These are phyloP conservation scores for Acrodontium crateriforme DNA, from an alignment of 2,329 filamentous ascomycete genomes.

Conservation along the genomic window DNA sequence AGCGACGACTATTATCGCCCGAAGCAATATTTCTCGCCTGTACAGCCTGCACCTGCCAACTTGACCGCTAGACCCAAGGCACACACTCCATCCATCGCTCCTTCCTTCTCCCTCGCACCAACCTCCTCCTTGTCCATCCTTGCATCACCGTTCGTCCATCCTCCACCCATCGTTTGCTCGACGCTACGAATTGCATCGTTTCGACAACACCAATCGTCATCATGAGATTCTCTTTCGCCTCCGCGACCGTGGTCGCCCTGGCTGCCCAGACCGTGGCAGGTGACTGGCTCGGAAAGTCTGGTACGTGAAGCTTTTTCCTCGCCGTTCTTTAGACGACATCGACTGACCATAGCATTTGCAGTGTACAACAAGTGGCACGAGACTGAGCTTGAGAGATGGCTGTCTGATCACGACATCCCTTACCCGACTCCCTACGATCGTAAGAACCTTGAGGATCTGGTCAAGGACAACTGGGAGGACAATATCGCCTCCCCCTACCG, in stretches of 20 bases:
- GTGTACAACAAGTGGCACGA: conserved; percentile 99
- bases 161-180: too few relatives aligned
- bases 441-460: conserved; percentile 84
- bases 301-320: conserved; percentile 38
- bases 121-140: too few relatives aligned
- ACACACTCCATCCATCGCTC: too few relatives aligned
- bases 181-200: too few relatives aligned
- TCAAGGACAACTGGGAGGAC: conserved; percentile 77
- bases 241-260: conserved; percentile 56
- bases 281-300: conserved; percentile 77
- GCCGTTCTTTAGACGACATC: conserved; percentile 9
- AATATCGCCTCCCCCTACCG: conserved; percentile 64
- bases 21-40: too few relatives aligned
- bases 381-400: conserved; percentile 93
- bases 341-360: conserved; percentile 28
- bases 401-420: conserved; percentile 80
- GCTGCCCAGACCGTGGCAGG: conserved; percentile 56
- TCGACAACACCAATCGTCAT: conserved; percentile 36
- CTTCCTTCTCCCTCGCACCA: too few relatives aligned
- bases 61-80: too few relatives aligned
- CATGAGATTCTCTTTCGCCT: conserved; percentile 65
- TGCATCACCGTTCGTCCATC: too few relatives aligned
- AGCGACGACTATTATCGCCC: too few relatives aligned
- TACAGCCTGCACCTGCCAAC: too few relatives aligned
- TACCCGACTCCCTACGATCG: conserved; percentile 84